Evolutionary conservation across 106 monocot species (phyloP), one percentile per base, ranked within the genome.

Genomic region (Dioscorea alata): DNA sequence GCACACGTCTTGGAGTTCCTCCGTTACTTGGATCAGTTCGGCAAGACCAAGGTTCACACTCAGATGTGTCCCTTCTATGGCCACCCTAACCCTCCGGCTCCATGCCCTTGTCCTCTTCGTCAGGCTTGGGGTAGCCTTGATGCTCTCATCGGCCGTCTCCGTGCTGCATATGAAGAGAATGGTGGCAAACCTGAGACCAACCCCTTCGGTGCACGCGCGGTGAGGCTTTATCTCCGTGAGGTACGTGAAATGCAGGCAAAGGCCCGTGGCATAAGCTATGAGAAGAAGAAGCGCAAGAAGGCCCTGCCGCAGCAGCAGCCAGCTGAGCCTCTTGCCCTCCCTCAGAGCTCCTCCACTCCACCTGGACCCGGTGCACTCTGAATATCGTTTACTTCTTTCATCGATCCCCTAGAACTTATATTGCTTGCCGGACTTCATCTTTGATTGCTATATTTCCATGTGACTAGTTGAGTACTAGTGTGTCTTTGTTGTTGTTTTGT

Each of bases 131-230:
- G 67, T 12, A 23, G 23, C 25, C 67, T 68, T 23, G 67, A 68
- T 23, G 67, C 67, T 5, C 67, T 68, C 67, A 52, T 68, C 13
- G 67, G 67, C 25, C 50, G 67, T 5, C 67, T 68, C 67, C 67
- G 67, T 13, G 67, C 67, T 17, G 67, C 67, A 0, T 68, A 51
- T 19, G 67, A 68, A 25, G 67, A 68, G 51, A 68, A 68, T 51
- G 67, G 67, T 9, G 67, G 67, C 52, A 68, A 68, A 51, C 67
- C 67, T 12, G 67, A 68, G 24, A 51, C 67, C 67, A 68, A 68
- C 24, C 67, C 67, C 0, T 68, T 68, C 51, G 67, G 67, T 52
- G 67, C 67, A 14, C 20, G 67, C 1, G 67, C 67, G 7, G 67
- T 68, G 51, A n/a, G 67, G n/a, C 67, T 68, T 23, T 52, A 68